Conservation (phyloP, 2,329 filamentous ascomycete species). For the Neofusicoccum cordaticola region DNA sequence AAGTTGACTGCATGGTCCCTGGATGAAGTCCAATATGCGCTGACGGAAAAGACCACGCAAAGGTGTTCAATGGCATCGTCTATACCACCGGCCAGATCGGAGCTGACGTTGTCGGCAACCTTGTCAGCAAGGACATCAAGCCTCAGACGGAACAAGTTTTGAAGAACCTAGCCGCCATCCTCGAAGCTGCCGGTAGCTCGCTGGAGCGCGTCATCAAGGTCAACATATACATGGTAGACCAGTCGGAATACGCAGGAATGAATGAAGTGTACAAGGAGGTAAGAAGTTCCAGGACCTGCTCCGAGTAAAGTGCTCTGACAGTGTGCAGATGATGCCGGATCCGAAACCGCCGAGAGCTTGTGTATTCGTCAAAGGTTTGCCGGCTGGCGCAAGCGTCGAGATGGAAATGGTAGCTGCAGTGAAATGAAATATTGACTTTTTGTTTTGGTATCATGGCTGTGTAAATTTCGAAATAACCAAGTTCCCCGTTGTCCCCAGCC, state of each 20-base stretch:
- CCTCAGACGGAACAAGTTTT: slow-evolving; percentile 22
- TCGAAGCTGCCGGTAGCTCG: slow-evolving; percentile 28
- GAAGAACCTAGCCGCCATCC: slow-evolving; percentile 29
- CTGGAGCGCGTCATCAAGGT: slow-evolving; percentile 30
- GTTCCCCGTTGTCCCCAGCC: not conserved
- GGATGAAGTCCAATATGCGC: not conserved
- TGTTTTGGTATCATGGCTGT: not conserved
- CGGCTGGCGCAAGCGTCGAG: slow-evolving; percentile 14
- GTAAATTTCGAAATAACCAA: not conserved
- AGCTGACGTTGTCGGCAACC: not conserved
- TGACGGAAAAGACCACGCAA: slow-evolving; percentile 1
- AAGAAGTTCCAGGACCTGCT: not conserved
- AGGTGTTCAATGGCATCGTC: not conserved
- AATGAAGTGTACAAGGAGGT: slow-evolving; percentile 32
- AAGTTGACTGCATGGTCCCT: not conserved
- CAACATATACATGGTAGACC: slow-evolving; percentile 31
- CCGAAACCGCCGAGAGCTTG: slow-evolving; percentile 17
- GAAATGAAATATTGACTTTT: not conserved
- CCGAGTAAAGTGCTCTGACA: not conserved
- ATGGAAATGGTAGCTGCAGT: slow-evolving; percentile 16
- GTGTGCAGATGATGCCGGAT: slow-evolving; percentile 14
- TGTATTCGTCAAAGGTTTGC: slow-evolving; percentile 16
- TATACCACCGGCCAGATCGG: slow-evolving; percentile 10
- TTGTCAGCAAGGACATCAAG: slow-evolving; percentile 7
- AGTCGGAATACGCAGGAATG: slow-evolving; percentile 30